Evolutionary conservation across 306 rosid genomes (phyloP).

Genomic region (Dryas octopetala): DNA sequence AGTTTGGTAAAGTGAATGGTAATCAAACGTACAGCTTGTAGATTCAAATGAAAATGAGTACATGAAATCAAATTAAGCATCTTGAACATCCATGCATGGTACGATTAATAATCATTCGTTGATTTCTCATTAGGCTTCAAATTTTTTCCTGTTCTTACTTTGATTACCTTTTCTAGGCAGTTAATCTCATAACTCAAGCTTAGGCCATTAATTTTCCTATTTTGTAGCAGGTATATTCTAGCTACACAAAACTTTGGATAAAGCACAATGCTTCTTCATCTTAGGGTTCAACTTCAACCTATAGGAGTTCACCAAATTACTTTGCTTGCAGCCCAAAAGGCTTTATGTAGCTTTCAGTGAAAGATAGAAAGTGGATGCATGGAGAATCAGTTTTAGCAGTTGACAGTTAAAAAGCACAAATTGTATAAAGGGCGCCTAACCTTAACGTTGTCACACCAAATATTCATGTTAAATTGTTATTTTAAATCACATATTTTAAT

Average conservation of each 20-base stretch:
- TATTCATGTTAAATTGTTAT: too few species aligned
- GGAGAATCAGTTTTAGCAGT: constrained; percentile 47
- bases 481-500: too few species aligned
- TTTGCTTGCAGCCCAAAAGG: constrained; percentile 8
- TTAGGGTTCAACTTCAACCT: constrained; percentile 9
- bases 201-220: not conserved
- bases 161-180: not conserved
- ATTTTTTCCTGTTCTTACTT: not conserved
- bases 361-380: constrained; percentile 23
- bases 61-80: not conserved
- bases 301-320: constrained; percentile 5
- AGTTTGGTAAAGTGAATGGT: too few species aligned
- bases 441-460: too few species aligned
- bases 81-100: not conserved
- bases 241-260: constrained; percentile 4
- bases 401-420: constrained; percentile 30
- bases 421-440: constrained; percentile 1
- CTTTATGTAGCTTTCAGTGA: constrained; percentile 31
- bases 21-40: too few species aligned
- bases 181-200: not conserved
- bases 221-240: constrained; percentile 6
- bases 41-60: not conserved
- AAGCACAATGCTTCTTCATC: constrained; percentile 26
- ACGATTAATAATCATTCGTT: not conserved
- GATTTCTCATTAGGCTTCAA: not conserved